Percentiles rank a stretch among this genome's conserved stretches.
Conservation (phyloP, 2,329 filamentous ascomycete species). For the Pestalotiopsis sp. region DNA sequence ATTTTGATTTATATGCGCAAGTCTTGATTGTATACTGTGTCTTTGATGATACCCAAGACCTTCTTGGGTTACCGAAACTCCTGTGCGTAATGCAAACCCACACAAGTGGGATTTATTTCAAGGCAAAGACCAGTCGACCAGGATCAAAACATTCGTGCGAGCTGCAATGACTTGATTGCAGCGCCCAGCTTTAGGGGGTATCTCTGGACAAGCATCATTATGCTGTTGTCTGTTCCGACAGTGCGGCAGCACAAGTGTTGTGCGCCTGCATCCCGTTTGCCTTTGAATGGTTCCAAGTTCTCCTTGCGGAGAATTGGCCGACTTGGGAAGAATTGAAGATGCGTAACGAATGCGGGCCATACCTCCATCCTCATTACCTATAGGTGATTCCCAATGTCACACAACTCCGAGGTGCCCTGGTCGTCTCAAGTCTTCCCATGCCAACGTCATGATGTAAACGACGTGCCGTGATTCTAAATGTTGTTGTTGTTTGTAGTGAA, state of each 20-base stretch:
- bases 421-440: conserved; percentile 20
- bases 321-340: conserved; percentile 15
- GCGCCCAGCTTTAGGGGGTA: conserved; percentile 5
- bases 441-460: conserved; percentile 20
- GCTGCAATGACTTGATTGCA: conserved; percentile 2
- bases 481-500: background rate
- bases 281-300: background rate
- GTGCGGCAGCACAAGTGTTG: background rate
- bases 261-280: conserved; percentile 3
- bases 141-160: background rate
- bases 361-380: conserved; percentile 19
- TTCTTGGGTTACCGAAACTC: conserved; percentile 6
- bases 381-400: conserved; percentile 19
- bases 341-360: conserved; percentile 15
- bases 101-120: background rate
- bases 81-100: conserved; percentile 7
- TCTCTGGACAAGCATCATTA: conserved; percentile 4
- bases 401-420: conserved; percentile 32
- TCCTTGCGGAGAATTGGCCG: conserved; percentile 8
- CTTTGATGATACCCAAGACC: background rate
- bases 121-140: conserved; percentile 6
- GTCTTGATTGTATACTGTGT: background rate
- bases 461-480: conserved; percentile 22
- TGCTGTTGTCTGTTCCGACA: conserved; percentile 7
- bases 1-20: conserved; percentile 5